Evolutionary conservation across 495 filamentous ascomycete species (phyloP).

Genomic region (Parmelia sp.): DNA sequence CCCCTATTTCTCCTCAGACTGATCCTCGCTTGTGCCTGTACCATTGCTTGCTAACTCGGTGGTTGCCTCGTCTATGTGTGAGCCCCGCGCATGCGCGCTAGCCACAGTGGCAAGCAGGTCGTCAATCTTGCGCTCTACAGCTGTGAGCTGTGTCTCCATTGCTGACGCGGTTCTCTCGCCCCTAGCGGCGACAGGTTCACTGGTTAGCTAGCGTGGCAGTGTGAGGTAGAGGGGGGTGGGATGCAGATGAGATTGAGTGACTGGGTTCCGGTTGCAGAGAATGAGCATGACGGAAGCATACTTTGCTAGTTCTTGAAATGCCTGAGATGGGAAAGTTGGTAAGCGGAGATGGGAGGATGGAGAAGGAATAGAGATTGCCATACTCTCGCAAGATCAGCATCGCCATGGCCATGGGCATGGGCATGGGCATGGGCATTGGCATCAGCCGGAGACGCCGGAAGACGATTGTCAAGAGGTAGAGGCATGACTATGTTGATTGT

Average conservation of each 20-base stretch:
- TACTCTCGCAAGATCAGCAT: constrained; percentile 23
- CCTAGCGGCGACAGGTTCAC: constrained; percentile 25
- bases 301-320: constrained; percentile 38
- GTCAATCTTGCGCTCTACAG: constrained; percentile 53
- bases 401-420: not conserved
- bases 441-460: not conserved
- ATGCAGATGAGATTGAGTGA: too few relatives aligned
- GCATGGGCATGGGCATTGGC: constrained; percentile 11
- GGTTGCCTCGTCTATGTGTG: not conserved
- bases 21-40: not conserved
- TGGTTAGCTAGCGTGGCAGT: not conserved
- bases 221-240: not conserved
- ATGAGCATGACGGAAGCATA: constrained; percentile 22
- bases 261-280: too few relatives aligned
- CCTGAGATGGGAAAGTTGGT: constrained; percentile 21
- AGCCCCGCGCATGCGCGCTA: constrained; percentile 33
- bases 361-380: not conserved
- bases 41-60: not conserved
- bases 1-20: not conserved
- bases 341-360: constrained; percentile 2
- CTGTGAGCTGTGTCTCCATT: constrained; percentile 48
- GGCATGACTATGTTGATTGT: not conserved
- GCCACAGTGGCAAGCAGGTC: constrained; percentile 49
- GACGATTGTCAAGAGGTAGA: not conserved
- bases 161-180: constrained; percentile 52